Percentiles rank a stretch among this genome's conserved stretches.
Evolutionary conservation across 495 filamentous ascomycete species (phyloP).

Genomic region (Aspergillus avenaceus): DNA sequence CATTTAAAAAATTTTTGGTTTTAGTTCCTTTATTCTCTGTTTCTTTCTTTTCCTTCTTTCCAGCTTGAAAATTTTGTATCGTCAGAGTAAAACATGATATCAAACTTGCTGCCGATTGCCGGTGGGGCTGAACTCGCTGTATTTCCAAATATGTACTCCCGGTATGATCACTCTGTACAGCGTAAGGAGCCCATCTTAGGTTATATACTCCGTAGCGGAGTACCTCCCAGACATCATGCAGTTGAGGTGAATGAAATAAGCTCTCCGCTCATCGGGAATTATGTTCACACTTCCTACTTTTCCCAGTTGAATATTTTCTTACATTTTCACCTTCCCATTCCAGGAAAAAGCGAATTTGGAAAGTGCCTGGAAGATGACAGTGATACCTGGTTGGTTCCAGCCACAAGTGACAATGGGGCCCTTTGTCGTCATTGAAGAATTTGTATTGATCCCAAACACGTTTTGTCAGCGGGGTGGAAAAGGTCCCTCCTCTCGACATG

Average conservation of each 20-base stretch:
- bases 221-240: not conserved
- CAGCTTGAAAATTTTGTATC: not conserved
- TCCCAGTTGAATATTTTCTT: too few species aligned
- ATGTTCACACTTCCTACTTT: not conserved
- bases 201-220: slow-evolving; percentile 7
- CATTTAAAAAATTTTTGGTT: not conserved
- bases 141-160: slow-evolving; percentile 33
- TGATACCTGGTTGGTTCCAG: slow-evolving; percentile 6
- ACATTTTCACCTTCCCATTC: too few species aligned
- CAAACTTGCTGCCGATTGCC: slow-evolving; percentile 15
- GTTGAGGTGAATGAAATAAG: not conserved
- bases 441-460: slow-evolving; percentile 2
- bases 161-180: slow-evolving; percentile 26
- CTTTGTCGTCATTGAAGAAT: slow-evolving; percentile 12
- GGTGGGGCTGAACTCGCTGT: slow-evolving; percentile 26
- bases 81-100: slow-evolving; percentile 5
- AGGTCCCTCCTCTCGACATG: slow-evolving; percentile 10
- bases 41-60: not conserved
- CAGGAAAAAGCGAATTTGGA: not conserved
- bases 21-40: not conserved
- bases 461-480: slow-evolving; percentile 18
- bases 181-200: slow-evolving; percentile 7
- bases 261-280: not conserved
- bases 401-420: slow-evolving; percentile 11
- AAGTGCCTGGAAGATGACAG: not conserved